phyloP scores from a whole-genome alignment of 2,329 filamentous ascomycete species.

The Pseudocercospora pini-densiflorae region DNA sequence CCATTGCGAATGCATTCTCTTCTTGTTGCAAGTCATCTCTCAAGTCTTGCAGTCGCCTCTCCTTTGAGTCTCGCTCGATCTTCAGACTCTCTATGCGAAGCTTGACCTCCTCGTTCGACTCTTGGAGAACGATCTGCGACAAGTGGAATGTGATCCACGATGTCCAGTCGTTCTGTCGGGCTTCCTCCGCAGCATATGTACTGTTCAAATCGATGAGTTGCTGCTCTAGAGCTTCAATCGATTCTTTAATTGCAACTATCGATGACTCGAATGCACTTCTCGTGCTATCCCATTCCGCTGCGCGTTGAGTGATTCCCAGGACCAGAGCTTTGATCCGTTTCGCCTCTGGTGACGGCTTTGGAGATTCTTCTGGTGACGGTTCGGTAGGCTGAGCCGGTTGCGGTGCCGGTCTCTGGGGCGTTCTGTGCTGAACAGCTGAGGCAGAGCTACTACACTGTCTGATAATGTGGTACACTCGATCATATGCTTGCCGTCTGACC shows the following conservation, averaged over 20 bases:
- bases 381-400: no score
- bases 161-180: neutral
- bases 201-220: neutral
- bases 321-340: neutral
- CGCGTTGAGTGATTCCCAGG: neutral
- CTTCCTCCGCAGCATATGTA: neutral
- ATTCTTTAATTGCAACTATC: neutral
- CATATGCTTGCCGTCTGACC: neutral
- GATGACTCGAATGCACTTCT: neutral
- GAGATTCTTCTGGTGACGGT: neutral
- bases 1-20: neutral
- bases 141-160: neutral
- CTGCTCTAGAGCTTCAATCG: neutral
- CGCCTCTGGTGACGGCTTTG: neutral
- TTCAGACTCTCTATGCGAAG: neutral
- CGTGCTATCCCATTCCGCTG: neutral
- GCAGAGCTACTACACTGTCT: neutral
- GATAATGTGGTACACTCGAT: neutral
- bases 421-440: neutral
- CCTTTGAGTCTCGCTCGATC: neutral
- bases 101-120: neutral
- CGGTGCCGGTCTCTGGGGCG: no score
- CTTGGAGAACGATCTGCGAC: neutral
- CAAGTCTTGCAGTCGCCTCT: neutral
- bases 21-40: neutral